Evolutionary conservation across 257 asterid species (phyloP), one percentile per base, ranked within the genome.

Genomic region (Nicotiana benthamiana): DNA sequence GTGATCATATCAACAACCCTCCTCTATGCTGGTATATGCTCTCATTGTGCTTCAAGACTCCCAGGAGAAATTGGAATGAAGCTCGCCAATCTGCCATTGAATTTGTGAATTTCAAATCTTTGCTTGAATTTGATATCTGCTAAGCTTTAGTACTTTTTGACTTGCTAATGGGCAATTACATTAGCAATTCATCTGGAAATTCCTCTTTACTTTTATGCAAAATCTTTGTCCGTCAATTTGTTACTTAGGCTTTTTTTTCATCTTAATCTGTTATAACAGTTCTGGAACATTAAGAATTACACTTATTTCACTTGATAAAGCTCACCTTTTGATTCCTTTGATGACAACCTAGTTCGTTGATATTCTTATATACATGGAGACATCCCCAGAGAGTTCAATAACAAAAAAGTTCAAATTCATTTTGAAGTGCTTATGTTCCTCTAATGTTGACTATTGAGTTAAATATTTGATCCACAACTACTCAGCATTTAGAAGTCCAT

Each of bases 51-150:
- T n/a, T 68, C 56, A 68, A 36, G 11, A 36, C 76, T n/a, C 76
- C 54, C 32, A 24, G 10, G n/a, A 68, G 6, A 68, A 68, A n/a
- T 36, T 68, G 32, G 32, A 61, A 16, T 67, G 53, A 22, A 65
- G 9, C 51, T 30, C 26, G 2, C 36, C 75, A 36, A 67, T n/a
- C 20, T 5, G 2, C 30, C 51, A 67, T 36, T 36, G 54, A 2
- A 36, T 67, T 67, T 67, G 28, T 67, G 75, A 67, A 36, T 67
- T 36, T 67, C 30, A 67, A 66, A 67, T 43, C 75, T 67, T 67
- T 67, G 30, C 75, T 18, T 67, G 53, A 67, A 67, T 34, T 67
- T 67, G 75, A n/a, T 34, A 34, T 67, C 54, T 9, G 75, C 15
- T n/a, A 67, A 67, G 53, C 53, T 66, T 51, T 67, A 34, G 40